These are phyloP conservation scores for Melastoma malabathricum DNA, from an alignment of 345 rosid genomes.

Conservation along the genomic window DNA sequence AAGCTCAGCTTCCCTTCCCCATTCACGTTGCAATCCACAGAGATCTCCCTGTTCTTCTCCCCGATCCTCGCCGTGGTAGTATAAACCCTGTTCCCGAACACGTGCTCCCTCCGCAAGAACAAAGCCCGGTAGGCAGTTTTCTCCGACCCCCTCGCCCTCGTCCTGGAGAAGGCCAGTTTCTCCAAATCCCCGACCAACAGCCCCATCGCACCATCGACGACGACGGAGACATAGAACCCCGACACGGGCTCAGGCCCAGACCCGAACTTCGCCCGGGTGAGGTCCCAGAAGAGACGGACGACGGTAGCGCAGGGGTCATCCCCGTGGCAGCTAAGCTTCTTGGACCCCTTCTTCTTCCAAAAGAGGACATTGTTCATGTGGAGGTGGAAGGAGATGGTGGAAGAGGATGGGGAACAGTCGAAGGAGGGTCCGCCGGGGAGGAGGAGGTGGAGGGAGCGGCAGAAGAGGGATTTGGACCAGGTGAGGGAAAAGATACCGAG, in stretches of 20 bases:
- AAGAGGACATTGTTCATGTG: slow-evolving; percentile 53
- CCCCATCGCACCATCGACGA: slow-evolving; percentile 49
- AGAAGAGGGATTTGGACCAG: slow-evolving; percentile 64
- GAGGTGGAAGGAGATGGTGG: slow-evolving; percentile 53
- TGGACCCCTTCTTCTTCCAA: slow-evolving; percentile 77
- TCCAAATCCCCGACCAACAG: slow-evolving; percentile 66
- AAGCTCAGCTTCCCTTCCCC: slow-evolving; percentile 54
- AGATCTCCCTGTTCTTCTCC: slow-evolving; percentile 49
- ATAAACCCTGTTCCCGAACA: slow-evolving; percentile 55
- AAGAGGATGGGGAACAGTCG: slow-evolving; percentile 25
- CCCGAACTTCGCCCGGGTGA: slow-evolving; percentile 62
- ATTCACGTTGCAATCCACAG: slow-evolving; percentile 47
- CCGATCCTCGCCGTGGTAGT: slow-evolving; percentile 60
- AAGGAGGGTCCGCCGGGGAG: slow-evolving; percentile 36
- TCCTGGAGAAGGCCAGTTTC: slow-evolving; percentile 45
- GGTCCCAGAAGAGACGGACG: slow-evolving; percentile 63
- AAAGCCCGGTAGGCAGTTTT: slow-evolving; percentile 26
- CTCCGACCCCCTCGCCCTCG: slow-evolving; percentile 24
- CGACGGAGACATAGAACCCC: slow-evolving; percentile 66
- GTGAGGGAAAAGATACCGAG: slow-evolving; percentile 76
- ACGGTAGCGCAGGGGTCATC: not conserved
- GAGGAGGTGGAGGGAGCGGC: slow-evolving; percentile 68
- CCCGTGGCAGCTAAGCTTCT: slow-evolving; percentile 13
- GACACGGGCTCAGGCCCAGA: slow-evolving; percentile 75
- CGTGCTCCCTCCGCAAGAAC: slow-evolving; percentile 67